Percentiles rank a stretch among this genome's conserved stretches.
Conservation (phyloP, 257 asterid species). For the Rehmannia glutinosa region DNA sequence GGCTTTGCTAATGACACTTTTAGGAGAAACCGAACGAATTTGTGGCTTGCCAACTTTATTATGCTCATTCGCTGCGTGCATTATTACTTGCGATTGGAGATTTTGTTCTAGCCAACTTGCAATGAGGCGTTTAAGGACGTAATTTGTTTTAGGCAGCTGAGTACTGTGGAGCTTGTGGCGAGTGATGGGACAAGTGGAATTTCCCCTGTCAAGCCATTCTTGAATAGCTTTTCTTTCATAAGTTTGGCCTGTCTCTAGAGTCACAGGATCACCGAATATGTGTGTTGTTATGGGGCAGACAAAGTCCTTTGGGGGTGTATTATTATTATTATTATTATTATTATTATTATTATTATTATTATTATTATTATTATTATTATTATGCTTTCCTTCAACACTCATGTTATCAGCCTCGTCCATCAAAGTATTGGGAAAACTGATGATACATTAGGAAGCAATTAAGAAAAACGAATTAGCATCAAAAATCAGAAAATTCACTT, state of each 20-base stretch:
- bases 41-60: no score
- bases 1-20: slow-evolving; percentile 50
- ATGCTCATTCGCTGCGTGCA: no score
- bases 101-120: slow-evolving; percentile 69
- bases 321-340: no score
- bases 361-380: no score
- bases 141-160: slow-evolving; percentile 65
- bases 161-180: slow-evolving; percentile 59
- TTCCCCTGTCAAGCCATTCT: slow-evolving; percentile 83
- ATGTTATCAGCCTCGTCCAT: slow-evolving; percentile 50
- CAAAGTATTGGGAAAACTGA: no score
- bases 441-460: slow-evolving; percentile 15
- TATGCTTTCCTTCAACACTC: no score
- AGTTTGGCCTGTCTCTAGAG: slow-evolving; percentile 85
- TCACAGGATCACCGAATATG: slow-evolving; percentile 73
- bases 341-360: no score
- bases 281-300: slow-evolving; percentile 83
- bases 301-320: slow-evolving; percentile 75
- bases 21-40: slow-evolving; percentile 38
- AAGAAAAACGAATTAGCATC: no score
- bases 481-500: no score
- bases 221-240: slow-evolving; percentile 73
- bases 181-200: slow-evolving; percentile 69
- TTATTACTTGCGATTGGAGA: slow-evolving; percentile 10
- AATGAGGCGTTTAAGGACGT: slow-evolving; percentile 77